Evolutionary conservation across 2,329 filamentous ascomycete species (phyloP).

Genomic region (Clarireedia homoeocarpa): DNA sequence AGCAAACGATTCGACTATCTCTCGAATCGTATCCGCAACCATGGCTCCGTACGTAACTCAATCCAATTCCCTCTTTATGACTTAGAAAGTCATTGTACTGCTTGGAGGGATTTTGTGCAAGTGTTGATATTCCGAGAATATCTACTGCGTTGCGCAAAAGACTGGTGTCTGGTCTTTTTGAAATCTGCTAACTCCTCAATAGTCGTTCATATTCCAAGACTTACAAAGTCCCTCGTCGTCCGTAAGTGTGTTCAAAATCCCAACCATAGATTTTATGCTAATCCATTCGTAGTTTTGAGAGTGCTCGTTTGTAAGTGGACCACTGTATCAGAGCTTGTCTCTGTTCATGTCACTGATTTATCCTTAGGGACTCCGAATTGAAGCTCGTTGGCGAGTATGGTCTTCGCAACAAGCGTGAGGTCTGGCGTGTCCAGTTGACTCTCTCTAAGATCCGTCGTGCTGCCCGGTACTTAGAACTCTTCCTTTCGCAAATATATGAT

Average conservation of each 20-base stretch:
- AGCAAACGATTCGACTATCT: conserved; percentile 8
- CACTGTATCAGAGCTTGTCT: conserved; percentile 98
- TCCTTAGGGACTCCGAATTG: conserved; percentile 89
- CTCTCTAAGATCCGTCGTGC: conserved; percentile 99
- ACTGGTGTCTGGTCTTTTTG: not conserved
- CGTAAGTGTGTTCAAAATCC: conserved; percentile 31
- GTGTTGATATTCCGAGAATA: not conserved
- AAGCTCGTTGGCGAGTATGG: conserved; percentile 99
- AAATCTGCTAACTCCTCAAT: conserved; percentile 1
- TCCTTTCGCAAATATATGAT: not conserved
- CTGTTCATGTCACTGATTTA: conserved; percentile 87
- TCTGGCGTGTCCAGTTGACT: conserved; percentile 99
- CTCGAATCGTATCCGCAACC: conserved; percentile 16
- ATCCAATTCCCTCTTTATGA: not conserved
- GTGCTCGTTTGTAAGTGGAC: conserved; percentile 99
- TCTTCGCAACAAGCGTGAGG: conserved; percentile 99
- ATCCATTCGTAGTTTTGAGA: conserved; percentile 71
- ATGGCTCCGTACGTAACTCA: conserved; percentile 34
- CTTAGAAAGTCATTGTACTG: not conserved
- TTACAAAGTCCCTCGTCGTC: conserved; percentile 93
- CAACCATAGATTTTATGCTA: conserved; percentile 27
- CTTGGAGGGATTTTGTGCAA: not conserved
- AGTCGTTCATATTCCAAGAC: conserved; percentile 84
- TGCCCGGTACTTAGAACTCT: conserved; percentile 68
- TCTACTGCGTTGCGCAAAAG: not conserved